Base-by-base conservation (phyloP, 352 stramenopile genomes). In the Pythium scleroteichum region DNA sequence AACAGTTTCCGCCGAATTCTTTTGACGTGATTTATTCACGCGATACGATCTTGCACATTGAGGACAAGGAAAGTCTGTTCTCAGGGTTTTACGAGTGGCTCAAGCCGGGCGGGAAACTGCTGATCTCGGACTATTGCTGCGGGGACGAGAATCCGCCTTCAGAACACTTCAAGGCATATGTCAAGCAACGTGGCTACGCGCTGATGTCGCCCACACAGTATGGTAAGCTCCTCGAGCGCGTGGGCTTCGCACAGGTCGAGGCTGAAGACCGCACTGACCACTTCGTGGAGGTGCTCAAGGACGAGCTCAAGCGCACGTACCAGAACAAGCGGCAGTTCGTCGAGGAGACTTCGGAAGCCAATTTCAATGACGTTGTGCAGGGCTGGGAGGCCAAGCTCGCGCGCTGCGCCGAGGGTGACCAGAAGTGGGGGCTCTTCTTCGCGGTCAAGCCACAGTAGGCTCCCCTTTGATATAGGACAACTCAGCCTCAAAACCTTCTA, bases 1-100 rank as follows among this genome's bases (percentile, higher is more conserved):
- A 42, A 17, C 29, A 72, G 39, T 76, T 64, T 57, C 49, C 51
- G 1, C 39, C 45, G 3, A 27, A 29, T 4, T 72, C 66, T 14
- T 78, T 75, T 55, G 71, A 78, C 42, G 72, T 88, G n/a, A 62
- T 90, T 6, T 90, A 90, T 67, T 90, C 80, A 58, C 78, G 80
- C 10, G 80, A 90, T 61, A 90, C 80, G 27, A 88, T 90, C 57
- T 63, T 90, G 32, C 80, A 90, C 52, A 90, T 90, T 55, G 65
- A 75, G 13, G 67, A 85, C 66, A 88, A 90, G 59, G 20, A 68
- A 16, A 58, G 65, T 22, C 62, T 90, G 46, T 88, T 90, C 56
- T 60, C 61, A 42, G 73, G 81, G 64, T 88, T 90, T 59, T 85
- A 76, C 55, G 45, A 59, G 13, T 90, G 80, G 80, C 62, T 90